Evolutionary conservation across 805 yeast species (phyloP).

Genomic region (Starmera dryadoides): DNA sequence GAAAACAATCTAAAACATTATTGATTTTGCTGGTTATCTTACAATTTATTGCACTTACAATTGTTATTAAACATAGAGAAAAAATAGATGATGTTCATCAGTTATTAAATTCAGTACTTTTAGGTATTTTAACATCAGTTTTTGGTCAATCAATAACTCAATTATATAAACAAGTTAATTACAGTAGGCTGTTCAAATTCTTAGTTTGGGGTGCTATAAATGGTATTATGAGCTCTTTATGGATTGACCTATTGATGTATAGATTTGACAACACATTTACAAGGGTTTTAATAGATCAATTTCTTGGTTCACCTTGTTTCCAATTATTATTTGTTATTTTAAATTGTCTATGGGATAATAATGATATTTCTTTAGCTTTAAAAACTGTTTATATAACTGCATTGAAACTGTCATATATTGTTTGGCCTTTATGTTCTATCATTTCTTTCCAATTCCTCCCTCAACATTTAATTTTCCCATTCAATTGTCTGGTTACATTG

Average conservation of each 20-base stretch:
- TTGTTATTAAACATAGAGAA: conserved; percentile 15
- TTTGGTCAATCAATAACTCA: conserved; percentile 18
- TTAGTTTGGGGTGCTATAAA: conserved; percentile 54
- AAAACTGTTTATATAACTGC: conserved; percentile 36
- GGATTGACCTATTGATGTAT: conserved; percentile 43
- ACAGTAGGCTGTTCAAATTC: conserved; percentile 32
- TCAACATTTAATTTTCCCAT: conserved; percentile 44
- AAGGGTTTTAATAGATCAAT: conserved; percentile 46
- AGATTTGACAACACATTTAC: conserved; percentile 27
- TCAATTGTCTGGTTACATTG: conserved; percentile 49
- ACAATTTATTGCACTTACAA: conserved; percentile 4
- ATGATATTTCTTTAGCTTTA: conserved; percentile 23
- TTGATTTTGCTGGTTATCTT: conserved; percentile 5
- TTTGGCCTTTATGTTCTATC: conserved; percentile 54
- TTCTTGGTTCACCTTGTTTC: conserved; percentile 46
- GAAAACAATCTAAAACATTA: conserved; percentile 5
- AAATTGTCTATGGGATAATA: conserved; percentile 50
- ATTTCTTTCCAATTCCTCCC: conserved; percentile 43
- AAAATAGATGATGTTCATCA: conserved; percentile 16
- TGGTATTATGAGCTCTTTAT: conserved; percentile 45
- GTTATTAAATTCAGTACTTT: conserved; percentile 15
- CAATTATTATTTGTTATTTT: conserved; percentile 43
- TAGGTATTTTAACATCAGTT: conserved; percentile 17
- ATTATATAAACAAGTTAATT: conserved; percentile 13
- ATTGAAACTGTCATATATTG: conserved; percentile 43